phyloP scores from a whole-genome alignment of 1,139 yeast species.

The Pneumocystis jirovecii region DNA sequence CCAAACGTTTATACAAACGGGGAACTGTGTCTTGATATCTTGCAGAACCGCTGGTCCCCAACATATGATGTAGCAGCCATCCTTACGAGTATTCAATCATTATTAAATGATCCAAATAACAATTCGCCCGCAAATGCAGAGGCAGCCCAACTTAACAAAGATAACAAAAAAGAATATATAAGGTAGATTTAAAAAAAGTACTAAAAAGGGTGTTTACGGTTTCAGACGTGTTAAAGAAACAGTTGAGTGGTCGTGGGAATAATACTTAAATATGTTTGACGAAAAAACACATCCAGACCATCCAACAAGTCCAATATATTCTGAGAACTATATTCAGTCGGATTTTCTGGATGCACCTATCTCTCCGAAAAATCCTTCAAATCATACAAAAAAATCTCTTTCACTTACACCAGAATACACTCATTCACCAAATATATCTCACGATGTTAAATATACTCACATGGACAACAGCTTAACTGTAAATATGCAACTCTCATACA shows the following conservation, averaged over 20 bases:
- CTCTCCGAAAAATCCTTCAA: not conserved
- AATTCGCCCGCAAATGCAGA: constrained; percentile 96
- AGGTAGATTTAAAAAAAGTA: constrained; percentile 24
- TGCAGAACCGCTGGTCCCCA: constrained; percentile 97
- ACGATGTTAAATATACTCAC: not conserved
- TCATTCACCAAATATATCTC: not conserved
- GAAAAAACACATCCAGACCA: not conserved
- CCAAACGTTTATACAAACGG: constrained; percentile 95
- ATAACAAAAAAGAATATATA: constrained; percentile 82
- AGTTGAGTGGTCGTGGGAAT: not conserved
- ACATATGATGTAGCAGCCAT: constrained; percentile 97
- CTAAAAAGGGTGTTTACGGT: not conserved
- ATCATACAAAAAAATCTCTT: not conserved
- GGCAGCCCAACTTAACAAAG: constrained; percentile 90
- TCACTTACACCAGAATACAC: not conserved
- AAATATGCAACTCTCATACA: not conserved
- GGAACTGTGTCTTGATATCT: constrained; percentile 84
- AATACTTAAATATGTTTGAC: not conserved
- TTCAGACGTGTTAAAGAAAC: not conserved
- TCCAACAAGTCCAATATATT: not conserved
- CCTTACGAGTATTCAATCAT: constrained; percentile 59
- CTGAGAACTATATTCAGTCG: not conserved
- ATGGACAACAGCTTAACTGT: not conserved
- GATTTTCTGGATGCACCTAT: not conserved
- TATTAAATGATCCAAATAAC: constrained; percentile 89